phyloP scores from a whole-genome alignment of 2,329 filamentous ascomycete species.

The Arachnomyces sp. region DNA sequence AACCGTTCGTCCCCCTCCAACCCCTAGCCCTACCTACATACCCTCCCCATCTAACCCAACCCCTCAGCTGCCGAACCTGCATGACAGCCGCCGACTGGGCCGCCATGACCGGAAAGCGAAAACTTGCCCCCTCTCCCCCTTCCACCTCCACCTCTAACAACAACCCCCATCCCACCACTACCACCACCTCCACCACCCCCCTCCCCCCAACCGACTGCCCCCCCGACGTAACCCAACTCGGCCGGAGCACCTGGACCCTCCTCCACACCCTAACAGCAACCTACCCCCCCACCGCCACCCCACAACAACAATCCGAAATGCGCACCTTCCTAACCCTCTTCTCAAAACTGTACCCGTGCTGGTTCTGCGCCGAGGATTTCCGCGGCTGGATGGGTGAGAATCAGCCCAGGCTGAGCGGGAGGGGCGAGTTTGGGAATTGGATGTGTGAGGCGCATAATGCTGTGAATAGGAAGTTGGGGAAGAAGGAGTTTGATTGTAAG shows the following conservation, averaged over 20 bases:
- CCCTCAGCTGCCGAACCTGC: slow-evolving; percentile 38
- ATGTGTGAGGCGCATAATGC: slow-evolving; percentile 46
- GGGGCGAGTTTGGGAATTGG: slow-evolving; percentile 41
- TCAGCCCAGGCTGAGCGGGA: slow-evolving; percentile 50
- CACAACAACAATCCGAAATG: slow-evolving; percentile 65
- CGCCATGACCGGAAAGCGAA: slow-evolving; percentile 34
- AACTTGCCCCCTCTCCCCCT: slow-evolving; percentile 17
- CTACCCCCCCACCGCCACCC: slow-evolving; percentile 65
- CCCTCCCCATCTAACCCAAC: background rate
- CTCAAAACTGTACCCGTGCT: slow-evolving; percentile 85
- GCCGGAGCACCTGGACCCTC: slow-evolving; percentile 84
- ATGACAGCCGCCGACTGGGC: slow-evolving; percentile 41
- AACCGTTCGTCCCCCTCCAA: slow-evolving; percentile 32
- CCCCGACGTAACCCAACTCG: slow-evolving; percentile 78
- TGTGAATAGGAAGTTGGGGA: slow-evolving; percentile 67
- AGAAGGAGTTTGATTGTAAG: slow-evolving; percentile 79
- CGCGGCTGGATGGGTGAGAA: slow-evolving; percentile 67
- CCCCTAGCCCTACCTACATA: background rate
- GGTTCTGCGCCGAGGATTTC: slow-evolving; percentile 91
- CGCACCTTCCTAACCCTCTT: slow-evolving; percentile 71
- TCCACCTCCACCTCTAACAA: slow-evolving; percentile 16
- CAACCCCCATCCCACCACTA: slow-evolving; percentile 29
- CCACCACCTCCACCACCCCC: slow-evolving; percentile 15
- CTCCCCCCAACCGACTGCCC: slow-evolving; percentile 66
- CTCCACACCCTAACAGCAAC: slow-evolving; percentile 83